phyloP scores from a whole-genome alignment of 129 eudicot species.

The Centrapalus pauciflorus region DNA sequence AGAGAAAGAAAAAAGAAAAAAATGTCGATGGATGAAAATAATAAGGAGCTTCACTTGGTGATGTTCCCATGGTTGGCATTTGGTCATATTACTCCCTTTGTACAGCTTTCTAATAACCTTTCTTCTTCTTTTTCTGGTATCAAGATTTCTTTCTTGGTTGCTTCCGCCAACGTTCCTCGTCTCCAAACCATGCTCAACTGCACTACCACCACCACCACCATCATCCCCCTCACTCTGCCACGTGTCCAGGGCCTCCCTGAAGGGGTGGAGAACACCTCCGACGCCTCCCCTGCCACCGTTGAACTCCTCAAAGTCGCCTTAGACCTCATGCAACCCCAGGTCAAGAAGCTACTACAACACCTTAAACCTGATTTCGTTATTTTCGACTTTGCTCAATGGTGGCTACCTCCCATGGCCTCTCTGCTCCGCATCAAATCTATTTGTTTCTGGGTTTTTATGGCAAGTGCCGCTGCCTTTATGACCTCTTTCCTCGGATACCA shows the following conservation, averaged over 20 bases:
- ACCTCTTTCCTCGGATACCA: constrained; percentile 5
- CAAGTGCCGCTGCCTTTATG: constrained; percentile 24
- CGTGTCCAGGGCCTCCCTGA: constrained; percentile 44
- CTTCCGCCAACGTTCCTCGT: constrained; percentile 33
- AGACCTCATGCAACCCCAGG: constrained; percentile 51
- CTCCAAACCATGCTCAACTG: constrained; percentile 31
- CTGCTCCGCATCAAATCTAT: constrained; percentile 35
- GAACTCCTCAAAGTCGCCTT: constrained; percentile 56
- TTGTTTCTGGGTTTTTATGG: constrained; percentile 32
- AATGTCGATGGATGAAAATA: background rate
- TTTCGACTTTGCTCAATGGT: constrained; percentile 58
- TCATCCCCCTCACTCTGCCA: constrained; percentile 44
- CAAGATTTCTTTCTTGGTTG: constrained; percentile 43
- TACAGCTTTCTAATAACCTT: constrained; percentile 49
- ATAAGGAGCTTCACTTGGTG: constrained; percentile 30
- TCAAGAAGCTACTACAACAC: constrained; percentile 26
- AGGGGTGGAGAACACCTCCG: constrained; percentile 43
- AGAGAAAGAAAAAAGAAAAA: too few species aligned
- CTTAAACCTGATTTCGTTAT: constrained; percentile 44
- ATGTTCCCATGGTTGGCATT: constrained; percentile 63
- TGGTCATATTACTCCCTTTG: constrained; percentile 63
- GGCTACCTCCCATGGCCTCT: constrained; percentile 40
- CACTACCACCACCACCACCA: constrained; percentile 14
- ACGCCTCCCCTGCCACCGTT: constrained; percentile 15
- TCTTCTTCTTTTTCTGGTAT: constrained; percentile 35